Evolutionary conservation across 2,329 filamentous ascomycete species (phyloP).

Genomic region (Ramularia endophylla): DNA sequence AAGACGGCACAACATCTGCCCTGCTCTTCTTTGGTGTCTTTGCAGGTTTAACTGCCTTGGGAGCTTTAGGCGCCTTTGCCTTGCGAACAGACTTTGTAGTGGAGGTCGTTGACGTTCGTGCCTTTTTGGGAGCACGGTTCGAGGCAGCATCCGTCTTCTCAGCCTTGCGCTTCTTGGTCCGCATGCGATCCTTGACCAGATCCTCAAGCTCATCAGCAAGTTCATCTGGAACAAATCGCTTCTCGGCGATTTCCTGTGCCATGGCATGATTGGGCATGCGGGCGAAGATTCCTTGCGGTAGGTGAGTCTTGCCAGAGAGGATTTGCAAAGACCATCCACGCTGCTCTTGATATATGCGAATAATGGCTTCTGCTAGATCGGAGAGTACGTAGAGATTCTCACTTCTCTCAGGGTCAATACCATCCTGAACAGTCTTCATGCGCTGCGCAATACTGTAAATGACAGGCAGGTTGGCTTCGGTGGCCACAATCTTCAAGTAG

Average conservation of each 20-base stretch:
- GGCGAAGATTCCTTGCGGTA: conserved; percentile 70
- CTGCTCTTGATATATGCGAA: conserved; percentile 79
- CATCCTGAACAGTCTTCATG: conserved; percentile 84
- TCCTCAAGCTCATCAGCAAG: conserved; percentile 69
- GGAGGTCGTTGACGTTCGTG: conserved; percentile 16
- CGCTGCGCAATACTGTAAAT: conserved; percentile 91
- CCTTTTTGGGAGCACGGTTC: conserved; percentile 24
- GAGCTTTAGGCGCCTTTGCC: conserved; percentile 32
- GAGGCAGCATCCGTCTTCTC: conserved; percentile 19
- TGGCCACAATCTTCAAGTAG: conserved; percentile 76
- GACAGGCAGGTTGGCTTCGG: conserved; percentile 77
- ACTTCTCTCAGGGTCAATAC: conserved; percentile 60
- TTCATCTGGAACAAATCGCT: conserved; percentile 73
- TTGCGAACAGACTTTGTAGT: conserved; percentile 23
- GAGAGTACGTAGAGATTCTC: conserved; percentile 79
- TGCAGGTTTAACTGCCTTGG: conserved; percentile 30
- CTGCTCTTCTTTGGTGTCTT: conserved; percentile 37
- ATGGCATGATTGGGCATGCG: conserved; percentile 68
- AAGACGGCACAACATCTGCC: conserved; percentile 32
- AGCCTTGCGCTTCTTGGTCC: conserved; percentile 42
- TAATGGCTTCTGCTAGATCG: conserved; percentile 75
- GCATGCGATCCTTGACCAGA: conserved; percentile 64
- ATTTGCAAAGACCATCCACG: conserved; percentile 82
- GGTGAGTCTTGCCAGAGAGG: conserved; percentile 70
- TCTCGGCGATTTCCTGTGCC: conserved; percentile 80